Evolutionary conservation across 2,329 filamentous ascomycete genomes (phyloP).

Genomic region (Alternaria novae-zelandiae): DNA sequence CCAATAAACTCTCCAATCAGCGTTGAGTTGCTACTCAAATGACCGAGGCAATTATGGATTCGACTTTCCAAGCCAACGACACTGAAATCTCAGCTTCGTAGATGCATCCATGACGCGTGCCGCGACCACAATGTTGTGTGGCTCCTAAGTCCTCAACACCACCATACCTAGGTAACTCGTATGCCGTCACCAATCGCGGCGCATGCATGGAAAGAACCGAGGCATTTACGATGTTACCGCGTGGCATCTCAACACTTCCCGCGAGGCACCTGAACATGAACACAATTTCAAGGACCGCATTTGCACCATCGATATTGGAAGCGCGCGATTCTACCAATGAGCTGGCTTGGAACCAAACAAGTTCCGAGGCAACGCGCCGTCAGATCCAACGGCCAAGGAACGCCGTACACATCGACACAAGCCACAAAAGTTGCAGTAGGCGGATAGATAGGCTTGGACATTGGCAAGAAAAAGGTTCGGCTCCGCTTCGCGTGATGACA

Average conservation of each 20-base stretch:
- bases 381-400: slow-evolving; percentile 1
- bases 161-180: background rate
- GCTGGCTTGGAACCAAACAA: background rate
- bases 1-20: background rate
- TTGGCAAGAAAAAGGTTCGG: background rate
- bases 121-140: background rate
- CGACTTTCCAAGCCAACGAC: background rate
- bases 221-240: background rate
- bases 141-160: background rate
- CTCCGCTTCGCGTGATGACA: background rate
- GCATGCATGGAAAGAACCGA: background rate
- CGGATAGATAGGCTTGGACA: background rate
- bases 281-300: background rate
- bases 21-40: background rate
- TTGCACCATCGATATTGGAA: background rate
- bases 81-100: background rate
- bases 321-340: slow-evolving; percentile 1
- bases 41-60: background rate
- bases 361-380: slow-evolving; percentile 12
- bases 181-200: background rate
- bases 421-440: background rate
- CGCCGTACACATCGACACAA: slow-evolving; percentile 1
- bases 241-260: background rate
- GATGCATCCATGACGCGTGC: background rate
- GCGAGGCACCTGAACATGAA: background rate